phyloP scores from a whole-genome alignment of 1,284 basidiomycete species.

The Leccinum subrobustum region DNA sequence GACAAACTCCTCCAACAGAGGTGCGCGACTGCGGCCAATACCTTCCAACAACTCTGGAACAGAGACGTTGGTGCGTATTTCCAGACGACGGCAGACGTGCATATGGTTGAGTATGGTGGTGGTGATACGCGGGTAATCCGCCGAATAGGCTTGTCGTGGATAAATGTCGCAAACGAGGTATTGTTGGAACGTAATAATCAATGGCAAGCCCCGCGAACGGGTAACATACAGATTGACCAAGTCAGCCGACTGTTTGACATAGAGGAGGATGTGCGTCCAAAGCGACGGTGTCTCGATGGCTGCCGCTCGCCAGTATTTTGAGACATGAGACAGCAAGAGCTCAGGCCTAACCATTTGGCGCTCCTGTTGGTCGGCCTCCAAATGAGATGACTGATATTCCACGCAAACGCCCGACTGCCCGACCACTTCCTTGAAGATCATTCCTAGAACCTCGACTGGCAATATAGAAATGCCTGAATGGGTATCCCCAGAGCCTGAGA shows the following conservation, averaged over 20 bases:
- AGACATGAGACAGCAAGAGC: constrained; percentile 31
- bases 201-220: constrained; percentile 29
- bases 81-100: constrained; percentile 26
- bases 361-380: constrained; percentile 6
- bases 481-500: constrained; percentile 1
- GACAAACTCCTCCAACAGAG: constrained; percentile 25
- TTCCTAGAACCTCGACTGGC: constrained; percentile 27
- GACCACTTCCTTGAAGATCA: constrained; percentile 25
- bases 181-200: constrained; percentile 25
- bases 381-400: constrained; percentile 1
- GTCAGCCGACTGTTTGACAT: constrained; percentile 27
- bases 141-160: constrained; percentile 14
- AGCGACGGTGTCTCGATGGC: constrained; percentile 22
- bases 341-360: constrained; percentile 20
- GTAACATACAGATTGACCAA: constrained; percentile 28
- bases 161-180: constrained; percentile 22
- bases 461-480: constrained; percentile 14
- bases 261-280: constrained; percentile 28
- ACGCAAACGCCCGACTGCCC: constrained; percentile 3
- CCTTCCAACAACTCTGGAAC: constrained; percentile 28
- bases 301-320: constrained; percentile 29
- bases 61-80: constrained; percentile 28
- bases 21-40: constrained; percentile 23
- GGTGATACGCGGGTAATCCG: constrained; percentile 25
- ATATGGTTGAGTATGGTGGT: constrained; percentile 29